Conservation (phyloP, 306 rosid species). For the Styphnolobium japonicum region DNA sequence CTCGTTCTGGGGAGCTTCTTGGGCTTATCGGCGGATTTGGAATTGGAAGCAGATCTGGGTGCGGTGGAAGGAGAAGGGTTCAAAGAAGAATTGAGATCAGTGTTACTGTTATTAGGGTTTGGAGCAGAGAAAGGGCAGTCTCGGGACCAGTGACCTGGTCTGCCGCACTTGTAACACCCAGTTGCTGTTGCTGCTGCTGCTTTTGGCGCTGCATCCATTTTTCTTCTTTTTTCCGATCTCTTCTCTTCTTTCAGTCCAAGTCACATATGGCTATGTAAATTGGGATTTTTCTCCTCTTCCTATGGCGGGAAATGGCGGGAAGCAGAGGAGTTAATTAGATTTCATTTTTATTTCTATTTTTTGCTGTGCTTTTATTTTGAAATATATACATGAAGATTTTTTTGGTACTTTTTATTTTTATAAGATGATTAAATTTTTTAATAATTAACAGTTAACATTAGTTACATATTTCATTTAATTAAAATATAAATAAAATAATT, state of each 20-base stretch:
- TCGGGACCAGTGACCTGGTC: constrained; percentile 98
- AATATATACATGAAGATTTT: too few relatives aligned
- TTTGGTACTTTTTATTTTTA: too few relatives aligned
- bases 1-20: constrained; percentile 59
- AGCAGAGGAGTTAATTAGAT: not conserved
- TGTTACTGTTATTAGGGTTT: constrained; percentile 18
- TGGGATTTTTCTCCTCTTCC: not conserved
- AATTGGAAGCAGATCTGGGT: not conserved
- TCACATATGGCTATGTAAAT: too few relatives aligned
- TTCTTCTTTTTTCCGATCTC: not conserved
- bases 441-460: too few relatives aligned
- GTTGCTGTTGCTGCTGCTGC: constrained; percentile 35
- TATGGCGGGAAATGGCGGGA: constrained; percentile 38
- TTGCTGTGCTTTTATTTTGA: too few relatives aligned
- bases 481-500: too few relatives aligned
- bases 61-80: not conserved
- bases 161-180: constrained; percentile 95
- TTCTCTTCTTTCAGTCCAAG: not conserved
- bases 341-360: not conserved
- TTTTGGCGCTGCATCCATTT: constrained; percentile 34
- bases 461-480: too few relatives aligned
- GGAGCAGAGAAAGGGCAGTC: constrained; percentile 78
- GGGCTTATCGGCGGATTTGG: constrained; percentile 38
- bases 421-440: too few relatives aligned
- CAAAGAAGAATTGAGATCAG: constrained; percentile 17